These are phyloP conservation scores for Gossypium anomalum DNA, from an alignment of 345 rosid species.

Conservation along the genomic window DNA sequence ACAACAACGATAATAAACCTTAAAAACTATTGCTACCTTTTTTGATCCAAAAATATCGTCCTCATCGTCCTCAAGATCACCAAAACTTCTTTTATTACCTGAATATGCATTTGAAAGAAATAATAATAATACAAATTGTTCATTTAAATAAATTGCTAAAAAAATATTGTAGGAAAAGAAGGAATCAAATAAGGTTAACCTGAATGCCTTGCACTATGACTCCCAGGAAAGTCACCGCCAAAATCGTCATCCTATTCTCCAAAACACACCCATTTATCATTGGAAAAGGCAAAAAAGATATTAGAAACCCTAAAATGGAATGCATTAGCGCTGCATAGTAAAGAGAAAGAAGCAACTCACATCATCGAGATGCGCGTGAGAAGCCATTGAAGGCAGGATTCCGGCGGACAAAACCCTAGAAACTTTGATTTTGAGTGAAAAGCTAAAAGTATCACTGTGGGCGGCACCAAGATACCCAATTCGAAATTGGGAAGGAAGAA, in stretches of 20 bases:
- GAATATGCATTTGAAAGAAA: background rate
- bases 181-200: conserved; percentile 31
- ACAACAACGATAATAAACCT: background rate
- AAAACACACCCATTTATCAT: background rate
- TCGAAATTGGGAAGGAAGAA: background rate
- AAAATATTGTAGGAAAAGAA: background rate
- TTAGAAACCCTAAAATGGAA: conserved; percentile 8
- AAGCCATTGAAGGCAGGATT: conserved; percentile 36
- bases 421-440: conserved; percentile 16
- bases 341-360: conserved; percentile 27
- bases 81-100: conserved; percentile 77
- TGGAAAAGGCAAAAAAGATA: background rate
- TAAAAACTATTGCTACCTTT: conserved; percentile 47
- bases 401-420: conserved; percentile 21
- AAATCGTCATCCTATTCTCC: conserved; percentile 74
- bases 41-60: conserved; percentile 82
- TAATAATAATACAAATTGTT: background rate
- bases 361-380: conserved; percentile 48
- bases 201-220: conserved; percentile 42
- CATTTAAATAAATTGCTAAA: background rate
- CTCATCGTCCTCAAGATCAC: conserved; percentile 86
- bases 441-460: background rate
- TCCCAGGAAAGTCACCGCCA: conserved; percentile 68
- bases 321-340: background rate
- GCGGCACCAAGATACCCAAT: background rate